Evolutionary conservation across 208 protist species (phyloP), one percentile per base, ranked within the genome.

Genomic region (Perkinsela sp.): DNA sequence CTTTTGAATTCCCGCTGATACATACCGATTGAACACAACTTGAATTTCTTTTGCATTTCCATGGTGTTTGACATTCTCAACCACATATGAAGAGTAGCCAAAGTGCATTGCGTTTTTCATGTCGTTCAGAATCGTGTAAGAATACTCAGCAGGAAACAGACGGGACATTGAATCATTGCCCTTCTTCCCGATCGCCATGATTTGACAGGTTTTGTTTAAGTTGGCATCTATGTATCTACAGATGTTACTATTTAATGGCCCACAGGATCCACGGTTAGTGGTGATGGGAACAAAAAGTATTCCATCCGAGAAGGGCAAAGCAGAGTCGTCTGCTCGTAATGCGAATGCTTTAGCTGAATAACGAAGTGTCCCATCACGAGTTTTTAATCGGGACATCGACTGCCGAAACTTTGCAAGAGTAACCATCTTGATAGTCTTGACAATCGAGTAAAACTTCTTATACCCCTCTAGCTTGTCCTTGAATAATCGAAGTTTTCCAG

Each of bases 371-470:
- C 82, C 87, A 68, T 91, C 85, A 67, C 85, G 83, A 13, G 84
- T 91, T 72, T 85, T 87, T 30, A 83, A 79, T 67, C 83, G 81
- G 30, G 68, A 68, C 75, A 89, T 81, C 16, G 81, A 74, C 68
- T 78, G 74, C 29, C 84, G 82, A 74, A 82, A 91, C 73, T 91
- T 91, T 30, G 85, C 83, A 68, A 91, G 73, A 28, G 85, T 89
- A n/a, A 91, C 84, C 83, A 88, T 89, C 76, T 91, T 91, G 67
- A 91, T 91, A 16, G 85, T 91, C 78, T 88, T 91, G 31, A 91
- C 83, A 67, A 91, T 91, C 29, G 80, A 83, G 77, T 91, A 88
- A 76, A 89, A 91, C 70, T 77, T 76, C 72, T 91, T 91, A 76
- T 91, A 91, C 32, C 85, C 85, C 74, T 87, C 85, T 70, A 91